Evolutionary conservation across 805 yeast genomes (phyloP).

Genomic region (Wickerhamiella alocasiicola): DNA sequence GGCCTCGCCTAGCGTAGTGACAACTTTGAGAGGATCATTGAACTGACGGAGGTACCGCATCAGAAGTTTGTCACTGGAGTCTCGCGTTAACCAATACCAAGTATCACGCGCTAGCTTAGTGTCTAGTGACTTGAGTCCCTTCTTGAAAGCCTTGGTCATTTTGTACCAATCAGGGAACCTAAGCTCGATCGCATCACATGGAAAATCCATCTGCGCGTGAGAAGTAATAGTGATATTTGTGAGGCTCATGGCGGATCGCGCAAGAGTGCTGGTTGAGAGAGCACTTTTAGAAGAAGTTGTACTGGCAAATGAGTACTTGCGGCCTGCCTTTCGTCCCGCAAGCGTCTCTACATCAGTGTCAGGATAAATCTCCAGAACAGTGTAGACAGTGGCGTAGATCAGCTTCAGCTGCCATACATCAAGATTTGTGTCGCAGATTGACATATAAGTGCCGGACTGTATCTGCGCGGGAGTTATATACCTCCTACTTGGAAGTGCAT

Average conservation of each 20-base stretch:
- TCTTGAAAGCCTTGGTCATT: background rate
- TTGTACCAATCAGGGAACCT: background rate
- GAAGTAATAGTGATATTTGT: too few relatives aligned
- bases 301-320: too few relatives aligned
- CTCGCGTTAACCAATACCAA: background rate
- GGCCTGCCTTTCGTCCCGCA: too few relatives aligned
- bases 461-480: background rate
- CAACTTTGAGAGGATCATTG: background rate
- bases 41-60: constrained; percentile 3
- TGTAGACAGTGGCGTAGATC: constrained; percentile 2
- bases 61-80: background rate
- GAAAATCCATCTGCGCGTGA: too few relatives aligned
- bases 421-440: too few relatives aligned
- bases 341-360: too few relatives aligned
- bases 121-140: background rate
- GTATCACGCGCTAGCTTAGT: background rate
- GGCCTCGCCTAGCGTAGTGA: background rate
- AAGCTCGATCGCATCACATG: too few relatives aligned
- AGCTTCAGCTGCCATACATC: constrained; percentile 5
- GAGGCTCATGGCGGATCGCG: too few relatives aligned
- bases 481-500: background rate
- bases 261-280: too few relatives aligned
- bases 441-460: too few relatives aligned
- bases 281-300: too few relatives aligned
- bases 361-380: background rate